Evolutionary conservation across 2,329 filamentous ascomycete species (phyloP).

Genomic region (Diplodia corticola): DNA sequence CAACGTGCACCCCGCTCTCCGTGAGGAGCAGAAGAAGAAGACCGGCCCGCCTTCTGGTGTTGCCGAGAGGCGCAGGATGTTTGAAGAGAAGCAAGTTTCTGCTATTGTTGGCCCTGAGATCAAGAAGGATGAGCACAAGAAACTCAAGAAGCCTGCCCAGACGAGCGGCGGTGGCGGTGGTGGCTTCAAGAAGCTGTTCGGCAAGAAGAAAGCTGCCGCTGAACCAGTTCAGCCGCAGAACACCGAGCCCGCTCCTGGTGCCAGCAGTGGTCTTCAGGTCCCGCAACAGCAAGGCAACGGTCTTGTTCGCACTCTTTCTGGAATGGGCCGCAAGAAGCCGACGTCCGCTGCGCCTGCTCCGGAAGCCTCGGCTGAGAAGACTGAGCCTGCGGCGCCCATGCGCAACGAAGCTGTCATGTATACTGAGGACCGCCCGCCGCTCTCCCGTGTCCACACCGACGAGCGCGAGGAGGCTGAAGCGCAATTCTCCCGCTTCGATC

Average conservation of each 20-base stretch:
- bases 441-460: constrained; percentile 44
- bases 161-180: constrained; percentile 32
- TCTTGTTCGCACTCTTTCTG: constrained; percentile 11
- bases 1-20: constrained; percentile 47
- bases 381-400: constrained; percentile 5
- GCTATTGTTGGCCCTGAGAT: constrained; percentile 24
- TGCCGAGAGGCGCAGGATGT: constrained; percentile 19
- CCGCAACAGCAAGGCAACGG: constrained; percentile 9
- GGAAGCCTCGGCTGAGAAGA: not conserved
- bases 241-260: not conserved
- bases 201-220: constrained; percentile 36
- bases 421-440: constrained; percentile 16
- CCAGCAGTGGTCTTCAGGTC: constrained; percentile 27
- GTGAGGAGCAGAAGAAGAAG: constrained; percentile 26
- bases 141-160: constrained; percentile 37
- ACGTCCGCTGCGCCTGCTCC: not conserved
- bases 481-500: constrained; percentile 73
- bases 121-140: constrained; percentile 38
- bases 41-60: constrained; percentile 24
- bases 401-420: constrained; percentile 19
- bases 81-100: constrained; percentile 16
- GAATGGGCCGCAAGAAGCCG: constrained; percentile 7
- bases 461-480: constrained; percentile 61
- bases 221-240: not conserved
- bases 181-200: constrained; percentile 44